phyloP scores from a whole-genome alignment of 1,284 basidiomycete genomes.

The Gymnopus androsaceus region DNA sequence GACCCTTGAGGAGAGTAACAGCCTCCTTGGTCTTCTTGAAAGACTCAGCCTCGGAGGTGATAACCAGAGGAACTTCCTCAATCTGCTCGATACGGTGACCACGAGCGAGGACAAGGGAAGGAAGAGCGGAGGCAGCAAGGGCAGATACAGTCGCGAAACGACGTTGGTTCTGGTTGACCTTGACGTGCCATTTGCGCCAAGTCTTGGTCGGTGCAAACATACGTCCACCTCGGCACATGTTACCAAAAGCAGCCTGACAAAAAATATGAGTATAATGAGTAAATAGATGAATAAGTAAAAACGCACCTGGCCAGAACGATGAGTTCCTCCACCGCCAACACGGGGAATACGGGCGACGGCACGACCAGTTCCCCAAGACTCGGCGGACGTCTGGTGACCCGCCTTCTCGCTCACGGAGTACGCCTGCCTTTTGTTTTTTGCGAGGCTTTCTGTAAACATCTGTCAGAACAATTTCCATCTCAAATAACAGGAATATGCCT shows the following conservation, averaged over 20 bases:
- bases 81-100: conserved; percentile 99
- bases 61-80: conserved; percentile 95
- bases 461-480: neutral
- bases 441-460: conserved; percentile 80
- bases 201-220: conserved; percentile 99
- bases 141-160: conserved; percentile 98
- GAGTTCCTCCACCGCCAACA: conserved; percentile 98
- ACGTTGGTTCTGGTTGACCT: conserved; percentile 99
- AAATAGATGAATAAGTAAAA: neutral
- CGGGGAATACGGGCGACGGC: conserved; percentile 99
- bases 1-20: conserved; percentile 88
- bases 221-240: conserved; percentile 99
- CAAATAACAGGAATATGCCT: conserved; percentile 41
- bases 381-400: conserved; percentile 98
- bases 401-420: conserved; percentile 98
- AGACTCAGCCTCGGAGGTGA: conserved; percentile 80
- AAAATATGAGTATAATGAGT: neutral
- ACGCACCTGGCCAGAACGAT: conserved; percentile 92
- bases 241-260: conserved; percentile 93
- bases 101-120: conserved; percentile 97
- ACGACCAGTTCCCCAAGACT: conserved; percentile 99
- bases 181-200: conserved; percentile 99
- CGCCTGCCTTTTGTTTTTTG: conserved; percentile 98
- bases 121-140: conserved; percentile 95
- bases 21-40: conserved; percentile 98